Conservation (phyloP, 176 grass and related monocot genomes). For the Oryza rufipogon region DNA sequence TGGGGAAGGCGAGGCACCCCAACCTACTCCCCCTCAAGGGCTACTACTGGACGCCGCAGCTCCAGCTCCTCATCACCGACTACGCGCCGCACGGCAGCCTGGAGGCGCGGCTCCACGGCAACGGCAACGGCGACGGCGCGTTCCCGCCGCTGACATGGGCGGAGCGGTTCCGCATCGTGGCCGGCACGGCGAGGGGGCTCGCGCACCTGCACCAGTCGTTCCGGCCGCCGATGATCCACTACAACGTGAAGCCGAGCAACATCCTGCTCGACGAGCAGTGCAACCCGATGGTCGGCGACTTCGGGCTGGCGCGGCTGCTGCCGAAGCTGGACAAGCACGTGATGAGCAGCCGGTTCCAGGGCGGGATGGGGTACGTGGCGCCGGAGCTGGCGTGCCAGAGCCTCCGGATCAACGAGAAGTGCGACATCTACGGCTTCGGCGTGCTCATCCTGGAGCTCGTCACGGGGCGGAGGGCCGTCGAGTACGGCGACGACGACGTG, state of each 20-base stretch:
- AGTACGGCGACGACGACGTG: slow-evolving; percentile 87
- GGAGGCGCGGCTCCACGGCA: slow-evolving; percentile 67
- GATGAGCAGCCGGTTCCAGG: slow-evolving; percentile 63
- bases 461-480: slow-evolving; percentile 62
- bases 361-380: slow-evolving; percentile 73
- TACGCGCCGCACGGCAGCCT: slow-evolving; percentile 81
- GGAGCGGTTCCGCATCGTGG: slow-evolving; percentile 69
- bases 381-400: slow-evolving; percentile 93
- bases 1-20: slow-evolving; percentile 81
- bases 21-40: slow-evolving; percentile 81
- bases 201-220: slow-evolving; percentile 87
- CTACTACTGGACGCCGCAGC: slow-evolving; percentile 94
- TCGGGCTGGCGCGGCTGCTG: slow-evolving; percentile 76
- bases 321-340: slow-evolving; percentile 53
- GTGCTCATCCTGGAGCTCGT: slow-evolving; percentile 88
- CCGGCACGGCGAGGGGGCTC: slow-evolving; percentile 69
- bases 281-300: slow-evolving; percentile 74
- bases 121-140: slow-evolving; percentile 19
- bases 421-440: slow-evolving; percentile 94
- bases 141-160: slow-evolving; percentile 60
- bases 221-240: slow-evolving; percentile 88
- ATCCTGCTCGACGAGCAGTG: slow-evolving; percentile 79
- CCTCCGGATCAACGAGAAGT: slow-evolving; percentile 89
- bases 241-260: slow-evolving; percentile 94
- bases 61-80: slow-evolving; percentile 85